Base-by-base conservation (phyloP, 371 early-diverging fungal genomes). In the Smittium mucronatum region DNA sequence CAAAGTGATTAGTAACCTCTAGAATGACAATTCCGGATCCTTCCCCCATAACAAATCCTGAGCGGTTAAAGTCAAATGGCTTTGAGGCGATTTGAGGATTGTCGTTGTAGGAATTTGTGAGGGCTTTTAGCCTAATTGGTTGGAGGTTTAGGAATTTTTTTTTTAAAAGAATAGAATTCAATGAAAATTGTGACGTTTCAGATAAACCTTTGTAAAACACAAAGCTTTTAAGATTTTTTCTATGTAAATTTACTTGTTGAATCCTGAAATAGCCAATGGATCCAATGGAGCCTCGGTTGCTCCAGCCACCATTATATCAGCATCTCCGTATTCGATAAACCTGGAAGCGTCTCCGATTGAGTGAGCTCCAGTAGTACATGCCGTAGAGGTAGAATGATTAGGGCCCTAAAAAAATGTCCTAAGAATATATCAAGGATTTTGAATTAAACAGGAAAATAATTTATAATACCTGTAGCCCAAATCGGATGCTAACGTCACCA, bases 221-320 rank as follows among this genome's bases (percentile, higher is more conserved):
- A 47, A 21, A 47, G 47, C 5, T n/a, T n/a, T n/a, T n/a, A n/a
- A n/a, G n/a, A 15, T 34, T 15, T 29, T 32, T 33, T 34, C 75
- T 58, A 78, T 87, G 86, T 85, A 15, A 11, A 5, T 5, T 61
- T 11, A 61, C 63, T 85, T 61, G 88, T 87, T 65, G 79, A 97
- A 97, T 2, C 97, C 97, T 21, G 93, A 90, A 63, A 96, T 80
- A 1, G 92, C 83, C 21, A 96, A 78, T 2, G 94, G 94, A 68
- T 89, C 87, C 26, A 96, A 80, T 34, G 88, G 83, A 0, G 94
- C 85, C 75, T 97, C 97, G 1, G 92, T 80, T 0, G 93, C 95
- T n/a, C 97, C 97, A 0, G 95, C 96, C 2, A 97, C 78, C 93
- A 97, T 94, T 1, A 97, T 93, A 75, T 94, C 92, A 1, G 95